A percentile compares a stretch with the other conserved stretches of the same genome.
Evolutionary conservation across 495 filamentous ascomycete species (phyloP).

Genomic region (Parathielavia appendiculata): DNA sequence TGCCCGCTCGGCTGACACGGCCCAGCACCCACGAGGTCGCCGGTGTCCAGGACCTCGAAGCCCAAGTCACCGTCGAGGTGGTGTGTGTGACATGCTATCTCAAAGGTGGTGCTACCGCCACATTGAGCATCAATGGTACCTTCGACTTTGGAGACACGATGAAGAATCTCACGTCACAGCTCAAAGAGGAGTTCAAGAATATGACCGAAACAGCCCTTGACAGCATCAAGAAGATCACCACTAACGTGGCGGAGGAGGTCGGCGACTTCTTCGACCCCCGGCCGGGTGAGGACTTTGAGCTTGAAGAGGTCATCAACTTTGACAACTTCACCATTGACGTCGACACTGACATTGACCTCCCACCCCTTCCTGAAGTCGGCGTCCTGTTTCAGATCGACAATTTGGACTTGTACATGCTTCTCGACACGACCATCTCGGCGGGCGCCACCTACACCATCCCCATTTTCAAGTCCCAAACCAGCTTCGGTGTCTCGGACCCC

Average conservation of each 20-base stretch:
- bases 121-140: slow-evolving; percentile 38
- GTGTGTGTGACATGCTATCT: slow-evolving; percentile 49
- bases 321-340: slow-evolving; percentile 31
- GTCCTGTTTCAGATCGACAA: slow-evolving; percentile 44
- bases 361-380: slow-evolving; percentile 39
- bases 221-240: slow-evolving; percentile 7
- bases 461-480: slow-evolving; percentile 42
- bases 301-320: slow-evolving; percentile 31
- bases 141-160: slow-evolving; percentile 31
- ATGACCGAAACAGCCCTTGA: neutral
- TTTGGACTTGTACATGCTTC: slow-evolving; percentile 48
- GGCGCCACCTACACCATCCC: slow-evolving; percentile 44
- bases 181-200: slow-evolving; percentile 28
- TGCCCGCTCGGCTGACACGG: neutral
- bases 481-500: slow-evolving; percentile 31
- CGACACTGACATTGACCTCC: slow-evolving; percentile 36
- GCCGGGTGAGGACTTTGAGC: slow-evolving; percentile 27
- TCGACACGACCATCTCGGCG: slow-evolving; percentile 41
- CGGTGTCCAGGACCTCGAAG: neutral
- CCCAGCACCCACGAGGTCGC: neutral
- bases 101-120: slow-evolving; percentile 40
- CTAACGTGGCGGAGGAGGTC: neutral
- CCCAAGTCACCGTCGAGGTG: slow-evolving; percentile 31
- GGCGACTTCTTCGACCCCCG: neutral
- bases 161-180: slow-evolving; percentile 30